Conservation (phyloP, 257 asterid species). For the Solanum appendiculatum region DNA sequence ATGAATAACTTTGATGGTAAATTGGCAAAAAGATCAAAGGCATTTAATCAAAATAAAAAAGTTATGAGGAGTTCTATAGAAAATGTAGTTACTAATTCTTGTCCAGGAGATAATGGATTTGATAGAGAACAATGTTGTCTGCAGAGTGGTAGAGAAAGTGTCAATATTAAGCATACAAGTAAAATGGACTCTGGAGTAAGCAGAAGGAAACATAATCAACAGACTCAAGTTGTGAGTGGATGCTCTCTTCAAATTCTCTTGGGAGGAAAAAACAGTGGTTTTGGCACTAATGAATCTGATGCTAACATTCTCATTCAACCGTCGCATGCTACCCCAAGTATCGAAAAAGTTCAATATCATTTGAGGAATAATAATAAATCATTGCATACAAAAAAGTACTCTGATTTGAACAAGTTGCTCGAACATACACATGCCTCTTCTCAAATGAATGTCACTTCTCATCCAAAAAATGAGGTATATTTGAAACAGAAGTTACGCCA, state of each 20-base stretch:
- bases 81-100: constrained; percentile 18
- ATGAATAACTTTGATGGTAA: background rate
- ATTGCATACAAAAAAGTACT: constrained; percentile 3
- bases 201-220: constrained; percentile 17
- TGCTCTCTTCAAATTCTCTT: background rate
- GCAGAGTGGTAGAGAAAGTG: constrained; percentile 6
- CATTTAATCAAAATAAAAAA: background rate
- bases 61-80: constrained; percentile 15
- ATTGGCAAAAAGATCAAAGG: constrained; percentile 19
- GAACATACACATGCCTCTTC: constrained; percentile 16
- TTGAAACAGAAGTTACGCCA: constrained; percentile 33
- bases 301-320: constrained; percentile 3
- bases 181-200: constrained; percentile 12
- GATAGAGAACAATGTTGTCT: background rate
- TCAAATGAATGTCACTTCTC: background rate
- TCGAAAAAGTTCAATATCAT: constrained; percentile 4
- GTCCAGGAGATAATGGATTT: constrained; percentile 19
- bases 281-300: background rate
- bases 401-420: constrained; percentile 14
- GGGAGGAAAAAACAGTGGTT: background rate
- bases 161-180: constrained; percentile 15
- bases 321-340: background rate
- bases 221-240: constrained; percentile 9
- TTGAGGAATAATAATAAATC: background rate
- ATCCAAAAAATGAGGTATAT: background rate